Evolutionary conservation across 768 basidiomycete genomes (phyloP).

Genomic region (Neoboletus subvelutipes): DNA sequence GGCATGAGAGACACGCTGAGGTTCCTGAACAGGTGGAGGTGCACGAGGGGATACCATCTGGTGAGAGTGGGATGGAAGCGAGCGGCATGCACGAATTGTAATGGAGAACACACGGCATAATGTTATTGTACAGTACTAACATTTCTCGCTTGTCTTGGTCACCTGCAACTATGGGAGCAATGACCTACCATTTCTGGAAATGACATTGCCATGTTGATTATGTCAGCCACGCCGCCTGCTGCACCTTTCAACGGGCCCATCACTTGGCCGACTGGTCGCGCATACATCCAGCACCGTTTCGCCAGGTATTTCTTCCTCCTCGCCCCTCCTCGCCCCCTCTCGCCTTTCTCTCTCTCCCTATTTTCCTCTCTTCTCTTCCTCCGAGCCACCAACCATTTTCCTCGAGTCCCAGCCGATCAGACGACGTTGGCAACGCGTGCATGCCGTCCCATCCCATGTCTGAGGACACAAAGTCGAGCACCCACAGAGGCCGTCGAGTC

Average conservation of each 20-base stretch:
- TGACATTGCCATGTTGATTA: conserved; percentile 29
- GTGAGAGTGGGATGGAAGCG: conserved; percentile 17
- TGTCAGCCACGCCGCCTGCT: conserved; percentile 30
- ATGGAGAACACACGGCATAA: conserved; percentile 7
- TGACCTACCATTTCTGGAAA: conserved; percentile 1
- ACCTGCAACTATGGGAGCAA: conserved; percentile 9
- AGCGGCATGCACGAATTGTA: conserved; percentile 26
- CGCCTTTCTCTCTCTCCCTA: neutral
- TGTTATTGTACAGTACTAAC: neutral
- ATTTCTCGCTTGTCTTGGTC: conserved; percentile 3
- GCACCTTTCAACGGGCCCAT: conserved; percentile 28
- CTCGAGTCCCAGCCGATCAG: conserved; percentile 15
- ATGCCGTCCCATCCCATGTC: conserved; percentile 49
- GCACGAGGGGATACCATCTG: conserved; percentile 22
- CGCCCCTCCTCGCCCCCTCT: neutral
- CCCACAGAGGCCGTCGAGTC: conserved; percentile 38
- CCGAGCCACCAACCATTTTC: neutral
- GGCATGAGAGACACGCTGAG: conserved; percentile 27
- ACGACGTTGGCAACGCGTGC: conserved; percentile 30
- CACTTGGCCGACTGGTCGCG: conserved; percentile 26
- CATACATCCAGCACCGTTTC: conserved; percentile 28
- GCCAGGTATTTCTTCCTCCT: conserved; percentile 14
- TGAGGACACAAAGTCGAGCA: conserved; percentile 51
- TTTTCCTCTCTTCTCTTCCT: neutral
- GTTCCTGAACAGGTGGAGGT: conserved; percentile 32